Percentiles rank a stretch among this genome's conserved stretches.
phyloP scores from a whole-genome alignment of 345 rosid species.

The Gossypium mustelinum region DNA sequence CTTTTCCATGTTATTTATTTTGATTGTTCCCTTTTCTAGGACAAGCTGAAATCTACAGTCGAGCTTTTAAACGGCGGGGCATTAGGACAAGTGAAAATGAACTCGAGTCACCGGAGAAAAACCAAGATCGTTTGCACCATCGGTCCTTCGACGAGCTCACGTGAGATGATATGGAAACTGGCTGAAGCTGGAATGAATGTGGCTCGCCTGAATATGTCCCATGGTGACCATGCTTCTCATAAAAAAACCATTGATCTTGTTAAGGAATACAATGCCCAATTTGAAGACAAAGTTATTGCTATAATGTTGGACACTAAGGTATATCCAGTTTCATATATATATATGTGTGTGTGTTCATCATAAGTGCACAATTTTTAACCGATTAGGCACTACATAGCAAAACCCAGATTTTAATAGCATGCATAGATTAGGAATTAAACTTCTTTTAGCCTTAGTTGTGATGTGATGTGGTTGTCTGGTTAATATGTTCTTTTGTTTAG shows the following conservation, averaged over 20 bases:
- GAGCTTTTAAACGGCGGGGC: slow-evolving; percentile 28
- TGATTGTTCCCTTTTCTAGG: slow-evolving; percentile 19
- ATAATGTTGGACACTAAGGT: slow-evolving; percentile 97
- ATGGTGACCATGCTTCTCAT: slow-evolving; percentile 93
- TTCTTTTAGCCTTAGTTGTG: not conserved
- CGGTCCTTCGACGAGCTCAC: slow-evolving; percentile 92
- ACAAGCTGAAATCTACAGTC: slow-evolving; percentile 29
- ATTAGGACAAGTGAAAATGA: slow-evolving; percentile 29
- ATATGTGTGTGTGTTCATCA: not conserved
- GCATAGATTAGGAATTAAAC: not conserved
- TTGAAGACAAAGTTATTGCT: slow-evolving; percentile 73
- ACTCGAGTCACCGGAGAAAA: slow-evolving; percentile 49
- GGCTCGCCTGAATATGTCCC: slow-evolving; percentile 94
- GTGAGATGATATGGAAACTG: slow-evolving; percentile 95
- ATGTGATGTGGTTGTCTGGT: not conserved
- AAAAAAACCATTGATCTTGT: slow-evolving; percentile 82
- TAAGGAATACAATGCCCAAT: slow-evolving; percentile 83
- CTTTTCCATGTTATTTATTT: not conserved
- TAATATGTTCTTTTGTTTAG: slow-evolving; percentile 24
- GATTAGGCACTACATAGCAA: not conserved
- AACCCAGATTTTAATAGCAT: not conserved
- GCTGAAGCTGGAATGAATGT: slow-evolving; percentile 94
- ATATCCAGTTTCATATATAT: slow-evolving; percentile 2
- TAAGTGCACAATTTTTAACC: not conserved
- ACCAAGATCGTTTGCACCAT: slow-evolving; percentile 93